phyloP scores from a whole-genome alignment of 768 basidiomycete species.

The Dentipellis sp. region DNA sequence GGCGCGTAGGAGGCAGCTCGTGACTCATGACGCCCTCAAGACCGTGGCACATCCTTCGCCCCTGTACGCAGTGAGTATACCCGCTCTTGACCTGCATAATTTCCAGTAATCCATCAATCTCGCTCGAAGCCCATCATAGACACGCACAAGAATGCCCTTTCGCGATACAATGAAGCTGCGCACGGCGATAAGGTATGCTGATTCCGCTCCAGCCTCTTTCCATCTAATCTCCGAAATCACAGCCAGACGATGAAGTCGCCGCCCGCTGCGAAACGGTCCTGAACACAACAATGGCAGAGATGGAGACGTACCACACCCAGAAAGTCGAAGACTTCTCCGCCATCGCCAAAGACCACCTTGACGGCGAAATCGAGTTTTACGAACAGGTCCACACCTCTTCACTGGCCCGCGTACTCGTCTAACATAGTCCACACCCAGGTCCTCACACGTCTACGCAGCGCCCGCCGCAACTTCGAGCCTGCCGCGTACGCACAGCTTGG shows the following conservation, averaged over 20 bases:
- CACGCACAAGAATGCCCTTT: conserved; percentile 64
- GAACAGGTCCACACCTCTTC: conserved; percentile 41
- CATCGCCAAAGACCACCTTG: conserved; percentile 58
- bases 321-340: conserved; percentile 60
- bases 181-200: conserved; percentile 25
- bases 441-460: conserved; percentile 45
- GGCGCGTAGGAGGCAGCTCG: conserved; percentile 66
- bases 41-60: conserved; percentile 67
- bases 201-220: background rate
- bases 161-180: conserved; percentile 52
- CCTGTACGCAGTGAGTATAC: conserved; percentile 48
- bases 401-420: background rate
- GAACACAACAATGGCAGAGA: conserved; percentile 83
- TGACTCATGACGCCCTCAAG: conserved; percentile 70
- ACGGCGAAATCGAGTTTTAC: conserved; percentile 69
- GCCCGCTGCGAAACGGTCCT: conserved; percentile 81
- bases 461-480: conserved; percentile 44
- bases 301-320: conserved; percentile 71
- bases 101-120: background rate
- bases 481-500: conserved; percentile 40
- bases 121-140: conserved; percentile 51
- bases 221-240: background rate
- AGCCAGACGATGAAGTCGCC: conserved; percentile 58
- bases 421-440: conserved; percentile 27
- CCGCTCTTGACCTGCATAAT: background rate